Evolutionary conservation across 1,284 basidiomycete species (phyloP).

Genomic region (Hemileia vastatrix): DNA sequence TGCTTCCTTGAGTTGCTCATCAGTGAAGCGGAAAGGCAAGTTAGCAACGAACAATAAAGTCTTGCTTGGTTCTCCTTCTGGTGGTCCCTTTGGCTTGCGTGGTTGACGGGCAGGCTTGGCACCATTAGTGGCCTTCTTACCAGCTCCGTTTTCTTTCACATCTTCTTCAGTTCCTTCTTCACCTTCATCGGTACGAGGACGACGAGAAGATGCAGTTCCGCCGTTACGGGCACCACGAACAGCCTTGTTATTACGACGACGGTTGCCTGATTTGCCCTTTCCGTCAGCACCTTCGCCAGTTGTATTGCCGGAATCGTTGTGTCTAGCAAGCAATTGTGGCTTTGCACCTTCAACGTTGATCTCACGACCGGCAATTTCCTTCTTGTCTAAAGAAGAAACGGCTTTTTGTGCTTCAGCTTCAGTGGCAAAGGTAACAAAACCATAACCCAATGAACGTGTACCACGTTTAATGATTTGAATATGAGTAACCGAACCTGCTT

Average conservation of each 20-base stretch:
- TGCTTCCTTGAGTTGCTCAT: slow-evolving; percentile 61
- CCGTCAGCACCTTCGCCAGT: no score
- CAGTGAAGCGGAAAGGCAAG: slow-evolving; percentile 80
- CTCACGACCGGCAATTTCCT: slow-evolving; percentile 74
- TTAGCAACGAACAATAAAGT: slow-evolving; percentile 78
- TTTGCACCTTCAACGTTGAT: slow-evolving; percentile 83
- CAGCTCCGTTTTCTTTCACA: no score
- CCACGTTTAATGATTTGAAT: slow-evolving; percentile 22
- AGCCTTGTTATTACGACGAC: no score
- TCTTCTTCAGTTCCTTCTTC: slow-evolving; percentile 44
- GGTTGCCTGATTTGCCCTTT: no score
- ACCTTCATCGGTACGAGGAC: slow-evolving; percentile 48
- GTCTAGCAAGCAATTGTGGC: no score
- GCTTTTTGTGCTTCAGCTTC: slow-evolving; percentile 74
- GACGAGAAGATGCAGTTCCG: slow-evolving; percentile 20
- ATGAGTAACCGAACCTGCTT: slow-evolving; percentile 10
- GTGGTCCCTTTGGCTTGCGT: slow-evolving; percentile 4
- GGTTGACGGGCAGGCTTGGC: no score
- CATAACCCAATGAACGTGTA: slow-evolving; percentile 48
- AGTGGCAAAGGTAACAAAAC: slow-evolving; percentile 73
- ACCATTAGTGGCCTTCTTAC: no score
- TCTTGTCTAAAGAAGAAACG: slow-evolving; percentile 71
- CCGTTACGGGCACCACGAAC: no score
- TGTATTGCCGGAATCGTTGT: no score
- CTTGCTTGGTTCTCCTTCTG: slow-evolving; percentile 16